phyloP scores from a whole-genome alignment of 768 basidiomycete genomes.

The Leccinum subtestaceum region DNA sequence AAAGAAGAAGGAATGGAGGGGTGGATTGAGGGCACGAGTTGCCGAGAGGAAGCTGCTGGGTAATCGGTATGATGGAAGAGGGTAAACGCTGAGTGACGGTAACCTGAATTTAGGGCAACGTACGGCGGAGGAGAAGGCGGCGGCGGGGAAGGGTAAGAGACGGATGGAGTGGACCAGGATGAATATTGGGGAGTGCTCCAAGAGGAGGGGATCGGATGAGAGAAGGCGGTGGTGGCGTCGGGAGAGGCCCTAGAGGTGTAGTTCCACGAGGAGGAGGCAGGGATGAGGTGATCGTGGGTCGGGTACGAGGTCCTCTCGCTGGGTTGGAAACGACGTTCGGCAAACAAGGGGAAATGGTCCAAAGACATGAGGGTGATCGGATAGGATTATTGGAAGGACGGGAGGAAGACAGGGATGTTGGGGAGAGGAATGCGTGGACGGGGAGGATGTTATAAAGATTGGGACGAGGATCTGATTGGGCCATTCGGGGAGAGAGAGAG shows the following conservation, averaged over 20 bases:
- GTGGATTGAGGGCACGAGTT: constrained; percentile 13
- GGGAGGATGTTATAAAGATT: constrained; percentile 28
- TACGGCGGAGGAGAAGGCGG: constrained; percentile 25
- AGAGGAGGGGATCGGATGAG: constrained; percentile 13
- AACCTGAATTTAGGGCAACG: constrained; percentile 16
- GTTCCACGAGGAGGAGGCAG: constrained; percentile 24
- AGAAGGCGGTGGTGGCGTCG: constrained; percentile 14
- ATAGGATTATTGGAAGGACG: neutral
- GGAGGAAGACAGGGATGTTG: constrained; percentile 8
- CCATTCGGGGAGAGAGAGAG: constrained; percentile 14
- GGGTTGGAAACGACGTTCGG: constrained; percentile 33
- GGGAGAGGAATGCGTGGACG: constrained; percentile 3
- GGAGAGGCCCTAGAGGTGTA: constrained; percentile 25
- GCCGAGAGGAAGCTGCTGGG: constrained; percentile 17
- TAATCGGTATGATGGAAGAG: constrained; percentile 25
- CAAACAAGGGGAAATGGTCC: constrained; percentile 33
- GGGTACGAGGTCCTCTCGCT: constrained; percentile 24
- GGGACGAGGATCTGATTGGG: constrained; percentile 24
- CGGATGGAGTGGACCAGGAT: constrained; percentile 14
- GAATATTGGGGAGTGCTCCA: constrained; percentile 24
- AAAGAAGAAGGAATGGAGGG: constrained; percentile 19
- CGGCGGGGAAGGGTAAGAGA: constrained; percentile 21
- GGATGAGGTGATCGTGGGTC: constrained; percentile 23
- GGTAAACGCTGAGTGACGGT: constrained; percentile 25
- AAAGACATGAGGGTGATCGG: constrained; percentile 28